phyloP scores from a whole-genome alignment of 441 rosid species.

The Pelargonium fulgidum region DNA sequence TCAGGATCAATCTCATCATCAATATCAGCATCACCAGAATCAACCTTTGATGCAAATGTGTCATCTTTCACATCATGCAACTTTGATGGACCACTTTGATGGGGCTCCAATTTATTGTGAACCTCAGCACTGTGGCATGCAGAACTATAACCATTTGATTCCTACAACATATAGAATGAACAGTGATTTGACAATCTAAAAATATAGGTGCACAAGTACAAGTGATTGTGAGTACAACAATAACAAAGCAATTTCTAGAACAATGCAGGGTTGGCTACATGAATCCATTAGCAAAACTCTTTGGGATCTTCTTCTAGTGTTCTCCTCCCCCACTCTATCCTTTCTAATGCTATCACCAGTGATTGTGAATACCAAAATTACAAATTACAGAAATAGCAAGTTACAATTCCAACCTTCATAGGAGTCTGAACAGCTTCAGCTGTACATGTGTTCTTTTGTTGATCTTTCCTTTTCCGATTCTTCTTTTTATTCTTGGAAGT shows the following conservation, averaged over 20 bases:
- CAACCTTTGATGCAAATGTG: slow-evolving; percentile 39
- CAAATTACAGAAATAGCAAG: slow-evolving; percentile 19
- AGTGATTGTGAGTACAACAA: background rate
- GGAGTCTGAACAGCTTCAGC: slow-evolving; percentile 30
- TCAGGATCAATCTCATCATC: slow-evolving; percentile 93
- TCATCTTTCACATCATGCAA: slow-evolving; percentile 34
- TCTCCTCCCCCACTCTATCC: no score
- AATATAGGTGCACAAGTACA: background rate
- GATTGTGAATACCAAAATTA: background rate
- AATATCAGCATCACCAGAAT: slow-evolving; percentile 59
- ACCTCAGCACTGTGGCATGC: slow-evolving; percentile 29
- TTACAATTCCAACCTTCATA: slow-evolving; percentile 34
- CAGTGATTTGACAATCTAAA: background rate
- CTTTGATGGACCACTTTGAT: slow-evolving; percentile 35
- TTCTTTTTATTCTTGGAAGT: slow-evolving; percentile 72
- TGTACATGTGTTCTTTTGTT: slow-evolving; percentile 33
- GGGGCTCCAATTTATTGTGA: slow-evolving; percentile 30
- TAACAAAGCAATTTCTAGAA: no score
- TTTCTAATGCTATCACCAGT: no score
- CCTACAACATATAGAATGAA: slow-evolving; percentile 31
- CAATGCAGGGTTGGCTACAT: no score
- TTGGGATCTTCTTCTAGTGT: no score
- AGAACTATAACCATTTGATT: slow-evolving; percentile 32
- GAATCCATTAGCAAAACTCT: no score
- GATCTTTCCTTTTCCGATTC: slow-evolving; percentile 58